These are phyloP conservation scores for Aspergillus brasiliensis DNA, from an alignment of 2,329 filamentous ascomycete species.

Conservation along the genomic window DNA sequence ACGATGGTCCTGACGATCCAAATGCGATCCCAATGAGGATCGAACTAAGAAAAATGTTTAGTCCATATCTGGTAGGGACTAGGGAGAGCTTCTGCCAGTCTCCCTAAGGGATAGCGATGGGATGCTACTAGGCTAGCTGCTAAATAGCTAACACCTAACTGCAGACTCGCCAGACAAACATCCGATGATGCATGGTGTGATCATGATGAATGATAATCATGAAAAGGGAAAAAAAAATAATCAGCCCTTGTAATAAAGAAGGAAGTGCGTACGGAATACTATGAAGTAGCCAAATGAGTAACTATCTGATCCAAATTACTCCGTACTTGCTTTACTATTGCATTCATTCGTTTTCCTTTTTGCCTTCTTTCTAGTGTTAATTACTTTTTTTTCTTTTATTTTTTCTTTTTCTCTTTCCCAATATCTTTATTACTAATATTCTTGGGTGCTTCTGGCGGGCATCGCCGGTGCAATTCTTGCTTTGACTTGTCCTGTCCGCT, in stretches of 20 bases:
- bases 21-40: background rate
- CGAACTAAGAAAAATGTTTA: background rate
- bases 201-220: background rate
- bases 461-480: background rate
- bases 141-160: too few relatives aligned
- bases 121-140: too few relatives aligned
- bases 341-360: background rate
- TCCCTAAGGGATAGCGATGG: too few relatives aligned
- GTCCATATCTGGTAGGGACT: background rate
- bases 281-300: too few relatives aligned
- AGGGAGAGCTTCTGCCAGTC: too few relatives aligned
- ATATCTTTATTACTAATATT: too few relatives aligned
- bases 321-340: too few relatives aligned
- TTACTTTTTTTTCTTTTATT: background rate
- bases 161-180: too few relatives aligned
- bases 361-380: background rate
- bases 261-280: too few relatives aligned
- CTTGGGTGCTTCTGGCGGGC: slow-evolving; percentile 12
- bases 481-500: slow-evolving; percentile 18
- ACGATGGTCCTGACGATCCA: slow-evolving; percentile 4
- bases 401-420: background rate
- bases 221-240: background rate
- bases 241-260: background rate
- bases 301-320: too few relatives aligned
- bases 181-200: background rate